Conservation (phyloP, 495 filamentous ascomycete genomes). For the Penicillium parvum region DNA sequence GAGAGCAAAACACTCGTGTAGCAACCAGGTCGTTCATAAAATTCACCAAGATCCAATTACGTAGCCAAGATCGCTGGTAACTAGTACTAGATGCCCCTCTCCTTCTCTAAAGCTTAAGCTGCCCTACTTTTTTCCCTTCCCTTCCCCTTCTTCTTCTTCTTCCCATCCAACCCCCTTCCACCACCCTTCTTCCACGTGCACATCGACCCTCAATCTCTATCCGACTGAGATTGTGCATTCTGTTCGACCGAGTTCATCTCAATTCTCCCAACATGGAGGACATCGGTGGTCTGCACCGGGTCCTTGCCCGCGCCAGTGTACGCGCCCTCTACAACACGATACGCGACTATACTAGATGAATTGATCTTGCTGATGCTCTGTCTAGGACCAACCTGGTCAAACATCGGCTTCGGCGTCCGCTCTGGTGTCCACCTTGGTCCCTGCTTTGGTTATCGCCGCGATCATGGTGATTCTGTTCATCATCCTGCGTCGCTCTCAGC, state of each 20-base stretch:
- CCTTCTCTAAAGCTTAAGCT: constrained; percentile 19
- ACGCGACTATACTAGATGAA: background rate
- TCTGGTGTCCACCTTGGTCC: constrained; percentile 67
- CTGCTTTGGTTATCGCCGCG: constrained; percentile 42
- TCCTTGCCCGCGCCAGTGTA: constrained; percentile 18
- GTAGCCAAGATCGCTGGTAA: constrained; percentile 24
- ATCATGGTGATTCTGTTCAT: constrained; percentile 71
- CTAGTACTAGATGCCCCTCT: constrained; percentile 14
- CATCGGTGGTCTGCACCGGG: constrained; percentile 25
- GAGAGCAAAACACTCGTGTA: background rate
- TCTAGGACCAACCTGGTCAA: constrained; percentile 16
- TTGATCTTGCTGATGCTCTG: constrained; percentile 1
- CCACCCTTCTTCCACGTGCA: background rate
- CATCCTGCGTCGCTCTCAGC: constrained; percentile 65
- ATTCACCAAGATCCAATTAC: constrained; percentile 9
- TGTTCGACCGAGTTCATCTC: background rate
- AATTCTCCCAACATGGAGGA: constrained; percentile 25
- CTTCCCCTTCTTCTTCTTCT: constrained; percentile 4
- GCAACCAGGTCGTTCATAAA: background rate
- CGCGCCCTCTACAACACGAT: background rate
- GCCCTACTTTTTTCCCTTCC: constrained; percentile 5
- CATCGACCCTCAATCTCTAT: background rate
- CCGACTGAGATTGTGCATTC: background rate
- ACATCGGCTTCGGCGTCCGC: constrained; percentile 48
- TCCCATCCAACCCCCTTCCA: constrained; percentile 4